Conservation (phyloP, 345 rosid species). For the Cardamine chenopodiifolia region DNA sequence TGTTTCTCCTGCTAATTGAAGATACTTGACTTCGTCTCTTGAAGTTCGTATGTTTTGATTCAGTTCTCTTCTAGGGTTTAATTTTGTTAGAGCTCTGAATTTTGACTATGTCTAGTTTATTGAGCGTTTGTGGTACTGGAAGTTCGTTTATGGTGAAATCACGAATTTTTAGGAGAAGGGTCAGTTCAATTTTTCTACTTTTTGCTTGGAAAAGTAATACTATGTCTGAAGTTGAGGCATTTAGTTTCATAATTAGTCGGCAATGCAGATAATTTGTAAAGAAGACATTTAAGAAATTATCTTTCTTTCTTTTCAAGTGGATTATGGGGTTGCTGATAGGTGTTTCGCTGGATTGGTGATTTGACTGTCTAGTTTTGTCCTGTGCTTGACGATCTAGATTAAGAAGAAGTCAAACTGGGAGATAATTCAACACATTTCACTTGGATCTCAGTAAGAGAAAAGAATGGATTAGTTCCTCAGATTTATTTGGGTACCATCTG, state of each 20-base stretch:
- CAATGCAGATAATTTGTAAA: constrained; percentile 30
- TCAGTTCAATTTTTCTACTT: constrained; percentile 25
- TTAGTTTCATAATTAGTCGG: constrained; percentile 33
- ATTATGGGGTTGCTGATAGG: neutral
- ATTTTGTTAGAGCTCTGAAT: constrained; percentile 5
- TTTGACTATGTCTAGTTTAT: constrained; percentile 21
- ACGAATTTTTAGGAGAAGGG: constrained; percentile 41
- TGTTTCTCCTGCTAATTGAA: constrained; percentile 18
- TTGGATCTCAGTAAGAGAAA: constrained; percentile 22
- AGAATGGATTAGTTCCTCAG: constrained; percentile 3
- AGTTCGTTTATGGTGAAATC: constrained; percentile 43
- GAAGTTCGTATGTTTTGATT: constrained; percentile 39
- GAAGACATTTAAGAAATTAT: neutral
- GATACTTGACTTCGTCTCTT: constrained; percentile 39
- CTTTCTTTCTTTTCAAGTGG: constrained; percentile 15
- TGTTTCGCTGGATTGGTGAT: constrained; percentile 14
- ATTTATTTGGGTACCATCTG: neutral
- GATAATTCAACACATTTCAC: constrained; percentile 1
- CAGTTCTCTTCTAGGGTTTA: constrained; percentile 43
- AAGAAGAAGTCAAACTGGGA: neutral
- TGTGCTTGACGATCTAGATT: constrained; percentile 9
- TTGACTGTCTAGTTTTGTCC: neutral
- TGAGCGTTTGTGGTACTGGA: constrained; percentile 40
- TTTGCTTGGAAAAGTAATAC: constrained; percentile 14
- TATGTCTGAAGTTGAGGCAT: constrained; percentile 27